Evolutionary conservation across 768 basidiomycete species (phyloP).

Genomic region (Lactarius trivialis): DNA sequence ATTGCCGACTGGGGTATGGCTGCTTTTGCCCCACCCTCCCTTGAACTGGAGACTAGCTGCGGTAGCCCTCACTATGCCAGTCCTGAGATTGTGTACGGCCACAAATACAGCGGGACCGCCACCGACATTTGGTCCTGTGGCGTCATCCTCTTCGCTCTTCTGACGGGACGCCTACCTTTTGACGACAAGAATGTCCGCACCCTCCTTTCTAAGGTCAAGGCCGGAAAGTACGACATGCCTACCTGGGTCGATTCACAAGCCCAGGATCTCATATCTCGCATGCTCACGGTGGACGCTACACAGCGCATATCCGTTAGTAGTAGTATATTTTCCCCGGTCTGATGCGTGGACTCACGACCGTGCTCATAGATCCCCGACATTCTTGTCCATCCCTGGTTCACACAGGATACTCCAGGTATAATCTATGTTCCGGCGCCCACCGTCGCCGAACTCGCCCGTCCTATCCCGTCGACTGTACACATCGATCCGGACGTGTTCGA

Average conservation of each 20-base stretch:
- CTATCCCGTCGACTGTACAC: constrained; percentile 57
- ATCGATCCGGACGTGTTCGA: constrained; percentile 74
- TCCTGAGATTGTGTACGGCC: constrained; percentile 91
- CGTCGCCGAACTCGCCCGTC: constrained; percentile 51
- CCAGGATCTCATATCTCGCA: constrained; percentile 73
- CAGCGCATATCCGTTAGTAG: constrained; percentile 68
- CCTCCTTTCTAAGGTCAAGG: constrained; percentile 80
- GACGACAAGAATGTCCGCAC: constrained; percentile 81
- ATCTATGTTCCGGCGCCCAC: constrained; percentile 37
- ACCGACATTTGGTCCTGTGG: constrained; percentile 98
- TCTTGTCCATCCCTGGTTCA: constrained; percentile 78
- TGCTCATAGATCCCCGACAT: constrained; percentile 74
- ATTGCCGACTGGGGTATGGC: constrained; percentile 99
- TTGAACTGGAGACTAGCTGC: constrained; percentile 89
- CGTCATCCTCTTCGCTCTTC: constrained; percentile 84
- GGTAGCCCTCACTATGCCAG: constrained; percentile 96
- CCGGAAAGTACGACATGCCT: constrained; percentile 81
- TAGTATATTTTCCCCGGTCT: background rate
- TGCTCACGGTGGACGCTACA: constrained; percentile 83
- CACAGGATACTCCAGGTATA: constrained; percentile 44
- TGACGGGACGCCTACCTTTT: constrained; percentile 88
- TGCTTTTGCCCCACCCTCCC: constrained; percentile 79
- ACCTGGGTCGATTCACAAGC: constrained; percentile 74
- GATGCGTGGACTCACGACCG: background rate
- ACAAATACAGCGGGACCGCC: constrained; percentile 81